Evolutionary conservation across 148 eudicot genomes (phyloP), one percentile per base, ranked within the genome.

Genomic region (Chenopodium quinoa): DNA sequence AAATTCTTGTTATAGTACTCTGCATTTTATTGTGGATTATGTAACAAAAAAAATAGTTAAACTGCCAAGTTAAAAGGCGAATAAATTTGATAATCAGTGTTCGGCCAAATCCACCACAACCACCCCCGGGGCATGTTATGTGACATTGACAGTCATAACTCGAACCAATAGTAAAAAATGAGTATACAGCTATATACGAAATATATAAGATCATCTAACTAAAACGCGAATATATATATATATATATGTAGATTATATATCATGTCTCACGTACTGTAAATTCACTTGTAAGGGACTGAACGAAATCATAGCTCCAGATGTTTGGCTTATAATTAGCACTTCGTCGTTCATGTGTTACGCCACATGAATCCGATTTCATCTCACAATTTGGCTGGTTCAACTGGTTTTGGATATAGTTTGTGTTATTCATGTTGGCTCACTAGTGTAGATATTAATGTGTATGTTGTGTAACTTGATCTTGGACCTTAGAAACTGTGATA

Each of bases 261-360:
- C 31, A 48, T 48, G 1, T 50, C 14, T 37, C 44, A 40, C 84
- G 80, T 9, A 88, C 89, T 4, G 20, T n/a, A 67, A 76, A 77
- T 62, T 75, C 52, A 34, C 14, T 58, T 12, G 52, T 44, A 65
- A 86, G 86, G 23, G 88, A 84, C 77, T 78, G 79, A 14, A 78
- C 70, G 66, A 64, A 81, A 74, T 85, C 83, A 31, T 85, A 78
- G 56, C 88, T 85, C 91, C 91, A 89, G 2, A 81, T 81, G 76
- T 83, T 89, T 17, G 89, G 86, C 60, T 87, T 86, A 76, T 89
- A 89, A 54, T 73, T 58, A 23, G 88, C 91, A 40, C 71, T 60
- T 13, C 82, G 77, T 14, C 84, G 79, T 64, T 52, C 78, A 75
- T 54, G 32, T 54, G 68, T 17, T 12, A 32, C 37, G 20, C 65